These are phyloP conservation scores for Fusarium coffeatum DNA, from an alignment of 2,329 filamentous ascomycete genomes.

Conservation along the genomic window DNA sequence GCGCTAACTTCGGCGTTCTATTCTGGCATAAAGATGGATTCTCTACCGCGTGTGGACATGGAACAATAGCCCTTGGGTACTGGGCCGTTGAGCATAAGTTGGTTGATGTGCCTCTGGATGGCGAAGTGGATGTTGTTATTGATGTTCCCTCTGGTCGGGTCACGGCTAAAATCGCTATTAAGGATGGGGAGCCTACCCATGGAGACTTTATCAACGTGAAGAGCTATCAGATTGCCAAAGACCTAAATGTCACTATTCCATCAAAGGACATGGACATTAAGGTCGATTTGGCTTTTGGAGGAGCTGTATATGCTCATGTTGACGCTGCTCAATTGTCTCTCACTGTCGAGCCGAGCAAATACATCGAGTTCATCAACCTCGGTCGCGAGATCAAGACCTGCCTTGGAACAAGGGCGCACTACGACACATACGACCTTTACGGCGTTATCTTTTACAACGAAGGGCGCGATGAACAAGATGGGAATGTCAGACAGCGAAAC, in stretches of 20 bases:
- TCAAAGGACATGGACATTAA: neutral
- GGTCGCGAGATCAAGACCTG: slow-evolving; percentile 34
- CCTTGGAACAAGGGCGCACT: slow-evolving; percentile 12
- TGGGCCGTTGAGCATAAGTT: slow-evolving; percentile 36
- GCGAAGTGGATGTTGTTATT: slow-evolving; percentile 25
- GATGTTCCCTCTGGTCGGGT: slow-evolving; percentile 36
- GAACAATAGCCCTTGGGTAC: slow-evolving; percentile 45
- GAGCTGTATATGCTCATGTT: slow-evolving; percentile 30
- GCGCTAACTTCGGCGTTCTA: slow-evolving; percentile 42
- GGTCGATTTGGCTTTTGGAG: slow-evolving; percentile 19
- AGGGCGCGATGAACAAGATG: neutral
- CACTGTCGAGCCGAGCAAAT: slow-evolving; percentile 11
- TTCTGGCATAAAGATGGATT: slow-evolving; percentile 49
- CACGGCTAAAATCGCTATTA: neutral
- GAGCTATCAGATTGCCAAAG: slow-evolving; percentile 31
- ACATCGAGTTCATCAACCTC: slow-evolving; percentile 29
- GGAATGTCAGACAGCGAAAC: slow-evolving; percentile 26
- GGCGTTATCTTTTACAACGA: slow-evolving; percentile 35
- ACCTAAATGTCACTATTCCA: neutral
- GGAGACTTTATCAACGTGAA: slow-evolving; percentile 37
- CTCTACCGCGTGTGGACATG: slow-evolving; percentile 46
- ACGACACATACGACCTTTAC: slow-evolving; percentile 23
- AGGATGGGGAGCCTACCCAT: neutral
- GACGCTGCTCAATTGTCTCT: slow-evolving; percentile 23
- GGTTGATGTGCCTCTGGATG: neutral